Base-by-base conservation (phyloP, 176 grass and related monocot species). In the Aegilops umbellulata region DNA sequence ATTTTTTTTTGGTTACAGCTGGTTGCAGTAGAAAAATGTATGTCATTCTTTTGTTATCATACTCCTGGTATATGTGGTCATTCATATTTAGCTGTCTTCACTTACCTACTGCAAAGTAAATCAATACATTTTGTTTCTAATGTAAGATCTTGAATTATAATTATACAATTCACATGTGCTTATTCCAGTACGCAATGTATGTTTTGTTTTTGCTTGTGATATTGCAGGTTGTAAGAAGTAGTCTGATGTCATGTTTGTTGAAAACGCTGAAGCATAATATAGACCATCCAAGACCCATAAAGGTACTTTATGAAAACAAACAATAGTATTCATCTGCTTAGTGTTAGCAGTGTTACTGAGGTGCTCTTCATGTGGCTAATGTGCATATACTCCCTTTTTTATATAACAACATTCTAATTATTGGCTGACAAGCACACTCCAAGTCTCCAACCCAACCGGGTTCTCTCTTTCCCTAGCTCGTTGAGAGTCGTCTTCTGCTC, bases 221-320 rank as follows among this genome's bases (percentile, higher is more conserved):
- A 34, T 82, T 88, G 53, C 89, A 99, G 97, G 86, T 97, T 90
- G 97, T 96, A 67, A 86, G 97, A 90, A 96, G 88, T 72, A 99
- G 89, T 76, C 83, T 99, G 31, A 96, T 97, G 92, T 90, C 97
- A 29, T 92, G 90, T 82, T 99, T 96, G 80, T 78, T 99, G 80
- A 99, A 99, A 88, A 94, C 92, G 44, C 38, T 99, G 90, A 99
- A 99, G 87, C 92, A 99, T 86, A 99, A 99, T 83, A 90, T 96
- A 75, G 97, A 96, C 55, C 97, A 99, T 78, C 94, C 94, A 64
- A 96, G 97, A 80, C 94, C 97, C 62, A 92, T 99, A 78, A 99
- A 99, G 92, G 97, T 96, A 91, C 20, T 41, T 82, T 10, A 38
- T 80, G 24, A 62, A 80, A 76, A 60, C n/a, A 80, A 60, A 23